Evolutionary conservation across 2,329 filamentous ascomycete genomes (phyloP).

Genomic region (Alternaria arbusti): DNA sequence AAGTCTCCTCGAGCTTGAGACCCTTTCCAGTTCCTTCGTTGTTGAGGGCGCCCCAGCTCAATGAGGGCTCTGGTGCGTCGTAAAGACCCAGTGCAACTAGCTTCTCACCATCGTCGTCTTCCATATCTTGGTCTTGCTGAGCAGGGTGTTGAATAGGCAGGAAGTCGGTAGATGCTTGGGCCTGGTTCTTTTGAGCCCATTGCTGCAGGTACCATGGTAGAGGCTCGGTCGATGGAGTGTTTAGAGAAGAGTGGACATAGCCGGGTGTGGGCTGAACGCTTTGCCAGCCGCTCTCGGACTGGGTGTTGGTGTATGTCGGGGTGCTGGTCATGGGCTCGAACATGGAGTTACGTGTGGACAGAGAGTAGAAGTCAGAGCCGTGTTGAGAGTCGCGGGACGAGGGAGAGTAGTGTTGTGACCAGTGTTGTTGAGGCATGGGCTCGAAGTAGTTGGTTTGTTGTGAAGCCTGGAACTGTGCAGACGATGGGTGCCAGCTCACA

Average conservation of each 20-base stretch:
- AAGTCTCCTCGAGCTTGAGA: constrained; percentile 81
- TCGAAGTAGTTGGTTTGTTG: constrained; percentile 31
- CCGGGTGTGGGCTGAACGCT: constrained; percentile 29
- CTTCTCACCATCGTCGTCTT: constrained; percentile 69
- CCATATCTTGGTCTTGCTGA: constrained; percentile 57
- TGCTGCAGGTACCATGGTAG: constrained; percentile 48
- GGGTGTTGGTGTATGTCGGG: constrained; percentile 18
- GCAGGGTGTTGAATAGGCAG: constrained; percentile 58
- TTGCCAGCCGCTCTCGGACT: constrained; percentile 39
- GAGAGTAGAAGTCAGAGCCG: constrained; percentile 44
- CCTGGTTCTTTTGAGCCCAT: constrained; percentile 45
- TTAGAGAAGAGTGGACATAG: constrained; percentile 37
- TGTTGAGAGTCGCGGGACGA: constrained; percentile 35
- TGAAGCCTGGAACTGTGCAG: constrained; percentile 51
- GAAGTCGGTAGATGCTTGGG: constrained; percentile 52
- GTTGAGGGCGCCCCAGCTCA: constrained; percentile 58
- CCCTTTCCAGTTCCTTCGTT: constrained; percentile 69
- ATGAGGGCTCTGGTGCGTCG: constrained; percentile 70
- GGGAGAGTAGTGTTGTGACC: constrained; percentile 28
- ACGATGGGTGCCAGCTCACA: constrained; percentile 77
- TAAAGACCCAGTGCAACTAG: constrained; percentile 85
- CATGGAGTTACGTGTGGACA: constrained; percentile 44
- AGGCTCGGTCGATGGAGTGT: constrained; percentile 39
- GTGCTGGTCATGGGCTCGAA: constrained; percentile 28
- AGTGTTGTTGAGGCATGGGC: constrained; percentile 34